phyloP scores from a whole-genome alignment of 2,329 filamentous ascomycete genomes.

The Hypoxylon sp. region DNA sequence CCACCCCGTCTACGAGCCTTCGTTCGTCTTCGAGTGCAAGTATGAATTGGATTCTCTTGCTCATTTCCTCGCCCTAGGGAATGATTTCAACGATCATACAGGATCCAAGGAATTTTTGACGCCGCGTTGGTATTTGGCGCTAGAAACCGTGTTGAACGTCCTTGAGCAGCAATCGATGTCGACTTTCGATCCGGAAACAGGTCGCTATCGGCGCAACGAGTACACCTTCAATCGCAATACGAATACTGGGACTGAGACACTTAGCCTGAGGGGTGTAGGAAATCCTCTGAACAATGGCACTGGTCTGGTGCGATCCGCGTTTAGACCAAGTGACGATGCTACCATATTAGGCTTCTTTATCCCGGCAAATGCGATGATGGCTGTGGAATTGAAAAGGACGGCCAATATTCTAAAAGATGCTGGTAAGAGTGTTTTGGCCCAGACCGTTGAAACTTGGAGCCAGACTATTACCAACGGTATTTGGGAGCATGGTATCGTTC shows the following conservation, averaged over 20 bases:
- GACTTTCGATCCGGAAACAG: conserved; percentile 81
- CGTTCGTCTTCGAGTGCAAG: conserved; percentile 96
- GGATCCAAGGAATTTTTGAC: conserved; percentile 84
- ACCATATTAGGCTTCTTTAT: conserved; percentile 96
- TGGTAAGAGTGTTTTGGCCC: conserved; percentile 67
- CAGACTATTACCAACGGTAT: conserved; percentile 80
- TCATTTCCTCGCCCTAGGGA: conserved; percentile 87
- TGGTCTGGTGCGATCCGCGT: conserved; percentile 89
- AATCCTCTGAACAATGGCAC: conserved; percentile 91
- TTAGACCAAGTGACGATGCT: conserved; percentile 94
- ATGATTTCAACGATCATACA: conserved; percentile 88
- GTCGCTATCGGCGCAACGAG: conserved; percentile 76
- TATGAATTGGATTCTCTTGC: conserved; percentile 97
- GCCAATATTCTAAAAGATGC: conserved; percentile 76
- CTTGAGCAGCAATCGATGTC: conserved; percentile 83
- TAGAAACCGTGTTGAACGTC: conserved; percentile 80
- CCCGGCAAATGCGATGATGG: conserved; percentile 96
- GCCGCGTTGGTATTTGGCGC: conserved; percentile 81
- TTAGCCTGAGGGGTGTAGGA: conserved; percentile 85
- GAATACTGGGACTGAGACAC: conserved; percentile 87
- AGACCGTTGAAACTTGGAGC: conserved; percentile 71
- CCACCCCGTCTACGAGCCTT: conserved; percentile 87
- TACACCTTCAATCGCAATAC: conserved; percentile 92
- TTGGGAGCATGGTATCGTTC: conserved; percentile 85
- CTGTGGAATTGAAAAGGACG: conserved; percentile 84